Percentiles rank a stretch among this genome's conserved stretches.
Evolutionary conservation across 1,139 yeast genomes (phyloP).

Genomic region (Saccharomyces hybrid): DNA sequence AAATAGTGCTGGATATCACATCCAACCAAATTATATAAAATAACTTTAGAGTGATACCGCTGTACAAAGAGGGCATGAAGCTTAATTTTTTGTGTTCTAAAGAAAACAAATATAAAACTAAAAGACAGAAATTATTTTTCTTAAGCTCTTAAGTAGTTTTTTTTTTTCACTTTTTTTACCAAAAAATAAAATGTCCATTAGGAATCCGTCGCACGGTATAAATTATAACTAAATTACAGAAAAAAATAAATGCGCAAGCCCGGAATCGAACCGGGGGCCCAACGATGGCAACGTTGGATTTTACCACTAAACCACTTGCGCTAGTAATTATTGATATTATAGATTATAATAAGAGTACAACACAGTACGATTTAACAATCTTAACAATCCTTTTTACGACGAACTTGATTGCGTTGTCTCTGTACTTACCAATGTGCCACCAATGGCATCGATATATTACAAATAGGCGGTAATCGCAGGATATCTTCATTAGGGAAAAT

Average conservation of each 20-base stretch:
- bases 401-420: too few species aligned
- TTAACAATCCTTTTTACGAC: too few species aligned
- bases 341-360: rapidly evolving
- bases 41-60: neutral
- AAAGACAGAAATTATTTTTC: neutral
- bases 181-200: neutral
- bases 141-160: neutral
- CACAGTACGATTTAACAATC: too few species aligned
- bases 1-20: neutral
- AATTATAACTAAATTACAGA: neutral
- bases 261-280: conserved; percentile 2
- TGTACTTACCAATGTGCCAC: too few species aligned
- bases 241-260: neutral
- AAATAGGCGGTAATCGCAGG: too few species aligned
- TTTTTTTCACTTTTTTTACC: neutral
- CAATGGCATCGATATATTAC: too few species aligned
- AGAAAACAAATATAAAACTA: neutral
- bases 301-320: conserved; percentile 1
- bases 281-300: conserved; percentile 1
- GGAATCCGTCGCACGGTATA: neutral
- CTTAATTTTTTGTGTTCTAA: neutral
- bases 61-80: neutral
- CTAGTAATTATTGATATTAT: neutral
- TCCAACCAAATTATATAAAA: neutral
- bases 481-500: too few species aligned